Conservation (phyloP, 2,329 filamentous ascomycete genomes). For the Fusarium chaquense region DNA sequence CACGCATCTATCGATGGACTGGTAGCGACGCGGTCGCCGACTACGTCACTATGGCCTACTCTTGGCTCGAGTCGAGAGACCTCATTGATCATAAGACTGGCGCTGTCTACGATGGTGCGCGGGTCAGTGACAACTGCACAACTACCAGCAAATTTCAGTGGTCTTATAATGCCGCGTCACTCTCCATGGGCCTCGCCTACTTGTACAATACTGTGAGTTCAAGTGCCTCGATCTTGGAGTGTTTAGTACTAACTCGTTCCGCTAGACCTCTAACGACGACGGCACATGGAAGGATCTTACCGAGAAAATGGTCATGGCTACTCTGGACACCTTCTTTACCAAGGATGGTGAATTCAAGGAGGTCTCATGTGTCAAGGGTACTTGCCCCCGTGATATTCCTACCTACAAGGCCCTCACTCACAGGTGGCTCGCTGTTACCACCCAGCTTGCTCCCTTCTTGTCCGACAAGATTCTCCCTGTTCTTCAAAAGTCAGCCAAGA, state of each 20-base stretch:
- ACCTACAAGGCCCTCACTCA: slow-evolving; percentile 78
- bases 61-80: slow-evolving; percentile 67
- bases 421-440: slow-evolving; percentile 72
- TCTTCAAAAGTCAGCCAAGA: slow-evolving; percentile 60
- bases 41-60: slow-evolving; percentile 70
- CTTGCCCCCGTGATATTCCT: slow-evolving; percentile 76
- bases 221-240: neutral
- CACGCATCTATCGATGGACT: slow-evolving; percentile 78
- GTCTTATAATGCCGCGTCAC: slow-evolving; percentile 72
- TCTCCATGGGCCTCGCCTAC: slow-evolving; percentile 72
- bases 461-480: slow-evolving; percentile 67
- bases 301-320: slow-evolving; percentile 64
- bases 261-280: slow-evolving; percentile 26
- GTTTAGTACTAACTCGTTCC: slow-evolving; percentile 7
- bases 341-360: slow-evolving; percentile 70
- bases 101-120: slow-evolving; percentile 73
- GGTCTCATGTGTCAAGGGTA: slow-evolving; percentile 69
- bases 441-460: slow-evolving; percentile 71
- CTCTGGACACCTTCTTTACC: slow-evolving; percentile 62
- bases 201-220: slow-evolving; percentile 72
- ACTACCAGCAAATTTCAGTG: slow-evolving; percentile 71
- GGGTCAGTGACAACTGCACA: slow-evolving; percentile 69
- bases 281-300: slow-evolving; percentile 66
- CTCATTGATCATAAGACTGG: slow-evolving; percentile 71
- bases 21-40: slow-evolving; percentile 72